Evolutionary conservation across 2,329 filamentous ascomycete genomes (phyloP), one percentile per base, ranked within the genome.

Genomic region (Aureobasidium sp.): DNA sequence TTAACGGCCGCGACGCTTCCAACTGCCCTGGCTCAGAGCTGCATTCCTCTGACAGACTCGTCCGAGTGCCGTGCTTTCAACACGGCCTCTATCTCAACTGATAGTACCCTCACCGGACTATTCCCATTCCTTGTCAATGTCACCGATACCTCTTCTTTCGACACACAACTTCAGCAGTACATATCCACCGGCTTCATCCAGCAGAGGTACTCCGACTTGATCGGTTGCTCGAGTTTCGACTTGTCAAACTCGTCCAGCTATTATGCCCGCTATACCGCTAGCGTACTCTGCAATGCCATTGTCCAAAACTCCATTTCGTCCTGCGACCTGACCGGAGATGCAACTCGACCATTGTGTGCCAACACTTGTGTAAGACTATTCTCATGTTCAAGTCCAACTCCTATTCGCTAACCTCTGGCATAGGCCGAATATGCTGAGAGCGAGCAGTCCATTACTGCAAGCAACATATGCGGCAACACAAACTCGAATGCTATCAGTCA

Each of bases 181-280:
- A 82, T 97, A 59, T 78, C 83, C 61, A 87, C 85, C 40, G 82
- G 80, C 65, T 97, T 92, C 77, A 84, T 93, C 57, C 83, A 86
- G 70, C 75, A 81, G 71, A 90, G 95, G 79, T 99, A 93, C 75
- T 82, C 89, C 73, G 80, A 82, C 59, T 79, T 91, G 52, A 83
- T 99, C 66, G 93, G 93, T 61, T 99, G 94, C 73, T 81, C 83
- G 52, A 82, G 83, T 65, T 80, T 97, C 69, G 85, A 94, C 70
- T 82, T 92, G 62, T 85, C 84, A 61, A 89, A 96, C 72, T 87
- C 91, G 4, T 87, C 85, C 67, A 82, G 88, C 69, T 84, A 92
- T 70, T 99, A 99, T 76, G 93, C 94, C 53, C 88, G 94, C 68
- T 99, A 93, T 76, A 96, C 93, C 5, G 94, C 86, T 50, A 94